phyloP scores from a whole-genome alignment of 2,329 filamentous ascomycete genomes.

The Colletotrichum neosansevieriae region DNA sequence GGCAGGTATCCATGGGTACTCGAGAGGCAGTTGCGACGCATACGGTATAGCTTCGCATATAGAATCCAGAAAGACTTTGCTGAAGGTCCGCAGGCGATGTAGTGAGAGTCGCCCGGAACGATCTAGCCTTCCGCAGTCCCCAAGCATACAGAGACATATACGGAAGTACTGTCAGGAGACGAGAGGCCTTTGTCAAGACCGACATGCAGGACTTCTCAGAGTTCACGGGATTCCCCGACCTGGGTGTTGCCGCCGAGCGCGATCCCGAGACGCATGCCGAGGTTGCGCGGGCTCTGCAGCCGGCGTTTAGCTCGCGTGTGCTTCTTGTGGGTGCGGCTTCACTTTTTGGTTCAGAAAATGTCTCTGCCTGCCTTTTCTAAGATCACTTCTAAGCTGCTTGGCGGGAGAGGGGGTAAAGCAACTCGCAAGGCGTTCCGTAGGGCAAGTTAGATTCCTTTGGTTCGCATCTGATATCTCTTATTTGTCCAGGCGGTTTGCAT shows the following conservation, averaged over 20 bases:
- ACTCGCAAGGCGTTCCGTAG: too few species aligned
- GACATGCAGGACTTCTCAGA: slow-evolving; percentile 5
- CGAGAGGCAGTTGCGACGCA: not conserved
- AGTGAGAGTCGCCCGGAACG: slow-evolving; percentile 4
- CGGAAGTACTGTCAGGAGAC: not conserved
- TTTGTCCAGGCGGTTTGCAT: too few species aligned
- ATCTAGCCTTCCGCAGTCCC: not conserved
- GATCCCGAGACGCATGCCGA: not conserved
- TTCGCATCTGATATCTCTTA: too few species aligned
- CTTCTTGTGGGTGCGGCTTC: too few species aligned
- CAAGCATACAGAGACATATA: slow-evolving; percentile 7
- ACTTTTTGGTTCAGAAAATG: too few species aligned
- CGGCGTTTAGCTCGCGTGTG: not conserved
- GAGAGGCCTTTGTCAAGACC: slow-evolving; percentile 6
- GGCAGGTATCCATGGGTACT: not conserved
- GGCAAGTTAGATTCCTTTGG: too few species aligned
- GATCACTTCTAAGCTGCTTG: too few species aligned
- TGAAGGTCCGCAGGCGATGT: not conserved
- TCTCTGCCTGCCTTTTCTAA: too few species aligned
- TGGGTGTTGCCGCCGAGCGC: not conserved
- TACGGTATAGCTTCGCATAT: not conserved
- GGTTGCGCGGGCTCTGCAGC: not conserved
- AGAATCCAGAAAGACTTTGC: not conserved
- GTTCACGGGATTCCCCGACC: not conserved
- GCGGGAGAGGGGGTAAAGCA: too few species aligned